Percentiles rank a stretch among this genome's conserved stretches.
These are phyloP conservation scores for Erysimum cheiranthoides DNA, from an alignment of 345 rosid genomes.

Conservation along the genomic window DNA sequence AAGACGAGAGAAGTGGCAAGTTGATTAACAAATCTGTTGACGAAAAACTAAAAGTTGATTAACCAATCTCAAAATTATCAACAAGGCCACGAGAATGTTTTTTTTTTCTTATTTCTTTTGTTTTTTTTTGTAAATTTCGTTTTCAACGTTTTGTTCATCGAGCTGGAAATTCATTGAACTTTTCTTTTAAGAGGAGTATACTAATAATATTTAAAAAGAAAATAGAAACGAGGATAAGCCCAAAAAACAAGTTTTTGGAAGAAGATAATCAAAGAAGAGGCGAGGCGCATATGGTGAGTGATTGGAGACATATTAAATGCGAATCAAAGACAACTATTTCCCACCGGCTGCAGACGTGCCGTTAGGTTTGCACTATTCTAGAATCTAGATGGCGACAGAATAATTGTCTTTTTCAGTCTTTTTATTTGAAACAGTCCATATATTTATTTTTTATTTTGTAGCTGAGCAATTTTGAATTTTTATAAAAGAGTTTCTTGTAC, in stretches of 20 bases:
- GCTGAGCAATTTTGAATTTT: background rate
- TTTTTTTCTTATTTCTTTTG: too few species aligned
- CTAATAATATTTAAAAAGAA: background rate
- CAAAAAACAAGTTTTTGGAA: background rate
- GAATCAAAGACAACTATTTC: slow-evolving; percentile 36
- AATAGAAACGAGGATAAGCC: slow-evolving; percentile 31
- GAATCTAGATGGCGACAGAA: slow-evolving; percentile 38
- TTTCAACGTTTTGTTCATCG: slow-evolving; percentile 40
- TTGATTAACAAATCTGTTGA: slow-evolving; percentile 43
- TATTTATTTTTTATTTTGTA: slow-evolving; percentile 9
- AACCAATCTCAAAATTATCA: slow-evolving; percentile 16
- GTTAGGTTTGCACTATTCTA: slow-evolving; percentile 34
- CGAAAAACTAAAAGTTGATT: slow-evolving; percentile 26
- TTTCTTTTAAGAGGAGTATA: background rate
- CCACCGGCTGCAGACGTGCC: slow-evolving; percentile 45
- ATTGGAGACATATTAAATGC: slow-evolving; percentile 24
- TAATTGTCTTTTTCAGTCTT: slow-evolving; percentile 5
- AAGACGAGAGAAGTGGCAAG: slow-evolving; percentile 13
- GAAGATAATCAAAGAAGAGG: slow-evolving; percentile 10
- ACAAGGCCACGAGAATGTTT: slow-evolving; percentile 26
- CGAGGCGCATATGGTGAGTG: background rate
- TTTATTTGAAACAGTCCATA: slow-evolving; percentile 10
- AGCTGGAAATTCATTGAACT: slow-evolving; percentile 27
- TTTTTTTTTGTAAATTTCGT: slow-evolving; percentile 24
- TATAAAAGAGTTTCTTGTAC: background rate